Percentiles rank a stretch among this genome's conserved stretches.
phyloP scores from a whole-genome alignment of 257 asterid species.

The Ballota nigra region DNA sequence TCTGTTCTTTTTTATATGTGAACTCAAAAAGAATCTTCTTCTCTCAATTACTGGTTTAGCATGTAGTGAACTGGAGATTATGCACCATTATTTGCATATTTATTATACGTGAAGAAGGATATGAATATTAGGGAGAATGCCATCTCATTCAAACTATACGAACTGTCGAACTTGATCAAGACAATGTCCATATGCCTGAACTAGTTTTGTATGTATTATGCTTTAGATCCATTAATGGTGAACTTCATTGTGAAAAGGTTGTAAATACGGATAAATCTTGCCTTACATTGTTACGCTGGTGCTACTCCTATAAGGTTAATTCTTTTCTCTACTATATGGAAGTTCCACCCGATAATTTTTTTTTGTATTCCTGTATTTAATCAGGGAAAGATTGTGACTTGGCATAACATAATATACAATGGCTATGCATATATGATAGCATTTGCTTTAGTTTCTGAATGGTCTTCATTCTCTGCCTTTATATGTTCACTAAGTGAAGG shows the following conservation, averaged over 20 bases:
- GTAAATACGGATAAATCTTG: neutral
- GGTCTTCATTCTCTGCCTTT: neutral
- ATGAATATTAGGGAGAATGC: slow-evolving; percentile 4
- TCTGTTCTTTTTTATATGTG: neutral
- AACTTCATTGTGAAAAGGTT: neutral
- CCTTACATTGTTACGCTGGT: neutral
- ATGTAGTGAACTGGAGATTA: slow-evolving; percentile 2
- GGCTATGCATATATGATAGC: slow-evolving; percentile 12
- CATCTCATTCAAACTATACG: neutral
- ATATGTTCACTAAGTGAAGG: neutral
- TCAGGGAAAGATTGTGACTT: neutral
- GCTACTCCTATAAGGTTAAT: neutral
- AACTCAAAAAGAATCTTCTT: slow-evolving; percentile 1
- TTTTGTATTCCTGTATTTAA: neutral
- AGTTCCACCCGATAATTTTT: neutral
- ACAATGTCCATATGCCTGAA: neutral
- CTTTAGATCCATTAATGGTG: neutral
- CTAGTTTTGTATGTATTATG: neutral
- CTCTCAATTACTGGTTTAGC: neutral
- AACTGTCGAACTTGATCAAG: neutral
- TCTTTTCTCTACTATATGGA: neutral
- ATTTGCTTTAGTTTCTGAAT: slow-evolving; percentile 14
- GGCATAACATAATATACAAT: neutral
- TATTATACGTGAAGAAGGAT: neutral
- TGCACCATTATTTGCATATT: neutral